phyloP scores from a whole-genome alignment of 2,329 filamentous ascomycete species.

The Lojkania enalia region DNA sequence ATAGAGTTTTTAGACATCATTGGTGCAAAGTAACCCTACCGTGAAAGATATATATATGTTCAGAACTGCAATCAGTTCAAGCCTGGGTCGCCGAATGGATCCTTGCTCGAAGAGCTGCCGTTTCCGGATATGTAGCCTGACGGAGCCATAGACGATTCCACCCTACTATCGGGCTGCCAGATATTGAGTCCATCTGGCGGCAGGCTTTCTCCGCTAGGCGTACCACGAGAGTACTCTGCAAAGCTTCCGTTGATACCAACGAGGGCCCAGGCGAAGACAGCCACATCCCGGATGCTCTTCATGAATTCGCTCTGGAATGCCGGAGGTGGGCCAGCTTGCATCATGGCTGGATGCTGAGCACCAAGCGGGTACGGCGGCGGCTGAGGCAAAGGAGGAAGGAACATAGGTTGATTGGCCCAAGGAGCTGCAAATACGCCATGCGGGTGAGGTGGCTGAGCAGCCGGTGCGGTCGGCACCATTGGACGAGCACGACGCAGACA shows the following conservation, averaged over 20 bases:
- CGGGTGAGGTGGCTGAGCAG: constrained; percentile 27
- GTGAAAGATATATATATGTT: too few species aligned
- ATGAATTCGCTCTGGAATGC: constrained; percentile 64
- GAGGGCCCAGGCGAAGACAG: constrained; percentile 84
- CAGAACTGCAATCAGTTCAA: too few species aligned
- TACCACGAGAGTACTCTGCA: constrained; percentile 65
- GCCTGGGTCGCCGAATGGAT: constrained; percentile 44
- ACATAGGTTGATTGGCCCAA: constrained; percentile 72
- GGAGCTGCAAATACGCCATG: constrained; percentile 75
- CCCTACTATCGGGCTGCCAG: constrained; percentile 52
- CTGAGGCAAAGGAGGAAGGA: constrained; percentile 46
- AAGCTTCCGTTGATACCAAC: constrained; percentile 79
- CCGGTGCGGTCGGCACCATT: constrained; percentile 57
- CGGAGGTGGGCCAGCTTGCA: constrained; percentile 54
- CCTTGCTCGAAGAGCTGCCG: constrained; percentile 37
- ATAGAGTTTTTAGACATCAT: too few species aligned
- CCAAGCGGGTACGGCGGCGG: constrained; percentile 40
- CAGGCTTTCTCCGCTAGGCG: constrained; percentile 64
- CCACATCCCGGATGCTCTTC: constrained; percentile 79
- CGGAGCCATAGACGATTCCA: constrained; percentile 26
- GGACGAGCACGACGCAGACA: constrained; percentile 75
- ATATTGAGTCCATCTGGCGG: constrained; percentile 64
- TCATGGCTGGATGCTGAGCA: constrained; percentile 44
- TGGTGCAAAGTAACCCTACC: too few species aligned
- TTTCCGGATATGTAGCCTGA: constrained; percentile 41